Conservation (phyloP, 495 filamentous ascomycete species). For the Xylaria scruposa region DNA sequence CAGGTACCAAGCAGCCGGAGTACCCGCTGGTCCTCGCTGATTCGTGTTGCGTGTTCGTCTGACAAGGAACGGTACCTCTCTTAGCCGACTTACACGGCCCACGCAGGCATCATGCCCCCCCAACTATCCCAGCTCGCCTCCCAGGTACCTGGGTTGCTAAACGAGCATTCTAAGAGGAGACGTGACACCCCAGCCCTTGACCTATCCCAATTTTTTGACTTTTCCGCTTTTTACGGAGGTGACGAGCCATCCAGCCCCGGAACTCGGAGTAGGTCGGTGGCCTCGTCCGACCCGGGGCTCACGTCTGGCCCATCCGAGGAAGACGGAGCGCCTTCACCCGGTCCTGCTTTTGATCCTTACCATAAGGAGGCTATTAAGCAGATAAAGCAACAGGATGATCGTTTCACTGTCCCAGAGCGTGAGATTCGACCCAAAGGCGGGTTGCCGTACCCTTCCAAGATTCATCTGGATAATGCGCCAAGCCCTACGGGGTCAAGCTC, state of each 20-base stretch:
- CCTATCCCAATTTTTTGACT: slow-evolving; percentile 45
- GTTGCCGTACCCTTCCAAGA: slow-evolving; percentile 40
- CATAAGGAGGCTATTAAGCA: slow-evolving; percentile 42
- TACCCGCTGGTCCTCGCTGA: slow-evolving; percentile 46
- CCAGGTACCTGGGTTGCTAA: slow-evolving; percentile 43
- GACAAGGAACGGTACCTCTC: slow-evolving; percentile 45
- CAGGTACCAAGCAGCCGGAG: slow-evolving; percentile 42
- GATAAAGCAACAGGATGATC: slow-evolving; percentile 44
- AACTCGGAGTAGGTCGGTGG: slow-evolving; percentile 43
- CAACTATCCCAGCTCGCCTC: slow-evolving; percentile 44
- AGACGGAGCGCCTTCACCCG: slow-evolving; percentile 42
- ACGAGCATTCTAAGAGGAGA: slow-evolving; percentile 38
- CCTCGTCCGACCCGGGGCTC: slow-evolving; percentile 43
- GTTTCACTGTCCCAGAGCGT: slow-evolving; percentile 40
- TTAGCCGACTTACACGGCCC: slow-evolving; percentile 47
- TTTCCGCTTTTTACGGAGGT: slow-evolving; percentile 40
- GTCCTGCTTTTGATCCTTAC: slow-evolving; percentile 39
- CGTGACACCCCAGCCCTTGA: slow-evolving; percentile 39
- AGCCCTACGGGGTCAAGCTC: slow-evolving; percentile 31
- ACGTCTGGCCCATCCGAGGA: slow-evolving; percentile 44
- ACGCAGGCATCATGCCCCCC: slow-evolving; percentile 43
- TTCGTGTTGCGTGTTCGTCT: slow-evolving; percentile 47
- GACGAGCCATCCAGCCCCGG: slow-evolving; percentile 40
- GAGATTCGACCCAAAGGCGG: slow-evolving; percentile 43
- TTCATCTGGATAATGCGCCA: slow-evolving; percentile 40